These are phyloP conservation scores for Phytophthora palmivora DNA, from an alignment of 352 stramenopile genomes.

Conservation along the genomic window DNA sequence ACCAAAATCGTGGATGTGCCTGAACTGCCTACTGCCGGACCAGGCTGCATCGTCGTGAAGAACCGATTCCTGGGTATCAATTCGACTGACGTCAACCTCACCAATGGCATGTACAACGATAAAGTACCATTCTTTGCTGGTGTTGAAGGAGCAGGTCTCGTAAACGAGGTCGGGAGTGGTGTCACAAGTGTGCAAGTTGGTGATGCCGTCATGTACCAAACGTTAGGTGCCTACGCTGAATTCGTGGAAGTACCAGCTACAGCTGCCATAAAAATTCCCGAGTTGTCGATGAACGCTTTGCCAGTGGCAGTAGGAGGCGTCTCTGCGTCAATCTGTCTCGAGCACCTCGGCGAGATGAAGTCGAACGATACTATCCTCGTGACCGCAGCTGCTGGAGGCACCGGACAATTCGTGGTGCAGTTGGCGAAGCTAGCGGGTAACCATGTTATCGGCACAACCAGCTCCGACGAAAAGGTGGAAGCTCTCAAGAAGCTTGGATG, in stretches of 20 bases:
- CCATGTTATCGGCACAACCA: conserved; percentile 63
- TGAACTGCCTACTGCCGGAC: conserved; percentile 29
- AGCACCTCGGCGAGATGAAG: conserved; percentile 42
- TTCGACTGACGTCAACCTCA: conserved; percentile 60
- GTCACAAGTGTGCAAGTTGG: conserved; percentile 38
- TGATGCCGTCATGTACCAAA: conserved; percentile 41
- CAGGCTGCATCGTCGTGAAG: conserved; percentile 44
- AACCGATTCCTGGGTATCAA: conserved; percentile 61
- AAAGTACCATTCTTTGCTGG: conserved; percentile 49
- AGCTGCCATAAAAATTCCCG: conserved; percentile 33
- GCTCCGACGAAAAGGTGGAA: conserved; percentile 68
- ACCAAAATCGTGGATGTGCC: conserved; percentile 42
- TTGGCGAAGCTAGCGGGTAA: conserved; percentile 70
- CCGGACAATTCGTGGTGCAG: conserved; percentile 82
- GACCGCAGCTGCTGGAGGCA: conserved; percentile 56
- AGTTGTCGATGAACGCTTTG: conserved; percentile 30
- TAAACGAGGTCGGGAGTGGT: conserved; percentile 34
- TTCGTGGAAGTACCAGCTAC: conserved; percentile 44
- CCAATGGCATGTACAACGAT: conserved; percentile 51
- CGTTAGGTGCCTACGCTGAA: conserved; percentile 58
- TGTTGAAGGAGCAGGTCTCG: conserved; percentile 47
- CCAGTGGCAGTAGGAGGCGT: conserved; percentile 47
- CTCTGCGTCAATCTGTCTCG: conserved; percentile 49
- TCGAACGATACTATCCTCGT: conserved; percentile 39
- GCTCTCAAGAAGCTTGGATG: conserved; percentile 52